These are phyloP conservation scores for Vaccinium myrtillus DNA, from an alignment of 148 eudicot species.

Conservation along the genomic window DNA sequence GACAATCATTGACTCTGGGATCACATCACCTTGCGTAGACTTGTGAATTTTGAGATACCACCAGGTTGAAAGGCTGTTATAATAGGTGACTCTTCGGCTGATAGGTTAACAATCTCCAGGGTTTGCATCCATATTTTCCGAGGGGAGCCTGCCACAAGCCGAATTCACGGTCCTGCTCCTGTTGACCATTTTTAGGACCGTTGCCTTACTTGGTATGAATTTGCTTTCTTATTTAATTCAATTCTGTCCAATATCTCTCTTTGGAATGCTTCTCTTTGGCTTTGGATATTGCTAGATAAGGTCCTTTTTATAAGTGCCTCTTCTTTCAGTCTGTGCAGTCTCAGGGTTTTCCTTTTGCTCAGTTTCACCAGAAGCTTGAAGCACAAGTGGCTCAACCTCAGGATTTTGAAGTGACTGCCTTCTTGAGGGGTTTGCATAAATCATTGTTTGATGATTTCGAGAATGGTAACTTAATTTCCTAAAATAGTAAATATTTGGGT, in stretches of 20 bases:
- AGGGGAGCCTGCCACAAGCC: conserved; percentile 20
- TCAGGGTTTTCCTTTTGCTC: conserved; percentile 22
- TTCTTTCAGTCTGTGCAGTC: conserved; percentile 16
- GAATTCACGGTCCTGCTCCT: conserved; percentile 22
- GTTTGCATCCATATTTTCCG: conserved; percentile 17
- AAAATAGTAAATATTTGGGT: not conserved
- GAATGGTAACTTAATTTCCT: conserved; percentile 21
- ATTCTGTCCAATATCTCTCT: conserved; percentile 19
- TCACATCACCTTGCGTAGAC: conserved; percentile 1
- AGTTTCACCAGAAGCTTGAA: conserved; percentile 7
- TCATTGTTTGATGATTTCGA: conserved; percentile 44
- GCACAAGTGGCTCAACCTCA: not conserved
- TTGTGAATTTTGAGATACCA: conserved; percentile 9
- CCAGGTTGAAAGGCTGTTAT: not conserved
- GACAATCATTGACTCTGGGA: not conserved
- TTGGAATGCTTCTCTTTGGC: not conserved
- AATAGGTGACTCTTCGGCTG: not conserved
- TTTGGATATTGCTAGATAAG: not conserved
- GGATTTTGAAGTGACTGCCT: conserved; percentile 6
- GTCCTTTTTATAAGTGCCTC: conserved; percentile 41
- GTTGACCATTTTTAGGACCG: conserved; percentile 18
- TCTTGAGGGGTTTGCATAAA: not conserved
- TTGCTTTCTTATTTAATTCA: conserved; percentile 17
- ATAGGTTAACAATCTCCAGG: conserved; percentile 13
- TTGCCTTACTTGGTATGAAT: conserved; percentile 17